phyloP scores from a whole-genome alignment of 345 rosid species.

The Physaria fendleri region DNA sequence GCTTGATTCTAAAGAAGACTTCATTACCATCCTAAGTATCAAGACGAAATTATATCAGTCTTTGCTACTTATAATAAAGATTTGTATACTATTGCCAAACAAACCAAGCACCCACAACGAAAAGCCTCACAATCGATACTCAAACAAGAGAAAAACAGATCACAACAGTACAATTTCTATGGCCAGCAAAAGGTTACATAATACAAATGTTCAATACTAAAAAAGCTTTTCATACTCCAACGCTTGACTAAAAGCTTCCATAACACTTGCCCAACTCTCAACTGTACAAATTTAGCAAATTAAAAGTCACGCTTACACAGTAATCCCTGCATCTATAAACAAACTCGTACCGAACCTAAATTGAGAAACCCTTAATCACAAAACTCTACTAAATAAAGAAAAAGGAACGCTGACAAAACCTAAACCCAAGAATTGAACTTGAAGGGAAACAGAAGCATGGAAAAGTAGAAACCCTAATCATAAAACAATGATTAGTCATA shows the following conservation, averaged over 20 bases:
- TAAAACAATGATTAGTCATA: neutral
- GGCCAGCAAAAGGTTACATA: neutral
- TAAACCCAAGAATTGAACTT: constrained; percentile 4
- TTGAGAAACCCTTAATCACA: too few species aligned
- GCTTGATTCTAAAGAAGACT: constrained; percentile 80
- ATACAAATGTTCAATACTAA: neutral
- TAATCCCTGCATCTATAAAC: neutral
- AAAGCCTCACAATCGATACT: neutral
- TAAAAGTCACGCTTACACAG: neutral
- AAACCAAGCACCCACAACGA: neutral
- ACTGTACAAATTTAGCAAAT: neutral
- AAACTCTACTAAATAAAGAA: neutral
- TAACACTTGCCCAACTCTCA: neutral
- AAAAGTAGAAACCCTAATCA: neutral
- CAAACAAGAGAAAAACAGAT: neutral
- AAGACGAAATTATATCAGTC: neutral
- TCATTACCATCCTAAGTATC: constrained; percentile 72
- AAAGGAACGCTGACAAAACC: neutral
- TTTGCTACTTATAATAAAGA: neutral
- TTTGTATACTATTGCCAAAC: neutral
- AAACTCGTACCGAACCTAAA: neutral
- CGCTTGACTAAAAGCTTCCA: neutral
- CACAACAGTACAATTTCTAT: neutral
- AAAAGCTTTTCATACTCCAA: neutral
- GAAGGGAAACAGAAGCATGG: neutral